Percentiles rank a stretch among this genome's conserved stretches.
Evolutionary conservation across 768 basidiomycete genomes (phyloP).

Genomic region (Terana coerulea): DNA sequence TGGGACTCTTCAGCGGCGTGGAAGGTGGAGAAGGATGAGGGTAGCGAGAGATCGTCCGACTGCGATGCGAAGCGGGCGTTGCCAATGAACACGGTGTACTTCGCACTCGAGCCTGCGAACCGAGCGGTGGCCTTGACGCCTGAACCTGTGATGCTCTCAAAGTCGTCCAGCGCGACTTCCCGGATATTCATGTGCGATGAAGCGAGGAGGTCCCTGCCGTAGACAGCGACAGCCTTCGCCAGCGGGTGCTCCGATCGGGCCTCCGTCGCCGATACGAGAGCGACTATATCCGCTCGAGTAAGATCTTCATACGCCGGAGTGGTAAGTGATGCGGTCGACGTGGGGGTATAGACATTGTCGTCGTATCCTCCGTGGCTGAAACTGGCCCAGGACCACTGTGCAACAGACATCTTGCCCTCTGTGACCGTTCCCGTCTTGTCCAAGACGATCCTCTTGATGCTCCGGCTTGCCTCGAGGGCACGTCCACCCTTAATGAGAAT

Average conservation of each 20-base stretch:
- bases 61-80: slow-evolving; percentile 68
- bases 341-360: slow-evolving; percentile 4
- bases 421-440: slow-evolving; percentile 99
- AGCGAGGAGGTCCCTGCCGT: slow-evolving; percentile 65
- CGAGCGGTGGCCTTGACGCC: slow-evolving; percentile 75
- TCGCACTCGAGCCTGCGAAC: slow-evolving; percentile 42
- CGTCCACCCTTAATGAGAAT: slow-evolving; percentile 97
- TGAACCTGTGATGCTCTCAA: slow-evolving; percentile 87
- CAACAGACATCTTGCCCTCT: slow-evolving; percentile 86
- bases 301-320: slow-evolving; percentile 55
- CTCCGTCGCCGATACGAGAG: slow-evolving; percentile 85
- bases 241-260: slow-evolving; percentile 94
- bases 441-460: slow-evolving; percentile 76
- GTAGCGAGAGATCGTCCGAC: slow-evolving; percentile 48
- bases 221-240: slow-evolving; percentile 85
- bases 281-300: slow-evolving; percentile 61
- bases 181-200: slow-evolving; percentile 38
- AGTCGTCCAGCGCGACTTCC: slow-evolving; percentile 58
- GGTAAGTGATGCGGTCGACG: slow-evolving; percentile 17
- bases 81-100: slow-evolving; percentile 66
- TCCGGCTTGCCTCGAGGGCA: slow-evolving; percentile 87
- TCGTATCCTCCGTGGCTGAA: slow-evolving; percentile 33
- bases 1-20: slow-evolving; percentile 63
- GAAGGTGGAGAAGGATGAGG: slow-evolving; percentile 58
- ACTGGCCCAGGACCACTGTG: slow-evolving; percentile 75